Evolutionary conservation across 164 flowering plant genomes (phyloP).

Genomic region (Vitis labrusca): DNA sequence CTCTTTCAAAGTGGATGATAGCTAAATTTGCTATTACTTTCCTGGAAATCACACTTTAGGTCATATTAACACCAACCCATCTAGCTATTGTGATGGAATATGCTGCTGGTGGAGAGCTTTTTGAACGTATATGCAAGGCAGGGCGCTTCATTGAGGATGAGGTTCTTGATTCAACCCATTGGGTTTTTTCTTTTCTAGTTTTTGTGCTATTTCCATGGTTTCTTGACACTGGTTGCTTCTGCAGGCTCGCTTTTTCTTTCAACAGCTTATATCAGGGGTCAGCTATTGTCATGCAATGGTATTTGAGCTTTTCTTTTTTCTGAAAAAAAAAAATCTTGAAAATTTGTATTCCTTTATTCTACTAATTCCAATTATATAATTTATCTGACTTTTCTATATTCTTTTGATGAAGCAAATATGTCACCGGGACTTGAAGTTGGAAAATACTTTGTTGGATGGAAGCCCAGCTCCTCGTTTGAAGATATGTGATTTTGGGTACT

Average conservation of each 20-base stretch:
- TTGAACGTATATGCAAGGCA: conserved; percentile 65
- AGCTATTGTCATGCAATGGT: conserved; percentile 80
- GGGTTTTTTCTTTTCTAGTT: background rate
- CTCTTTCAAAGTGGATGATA: background rate
- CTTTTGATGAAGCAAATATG: conserved; percentile 59
- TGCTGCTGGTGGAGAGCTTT: conserved; percentile 85
- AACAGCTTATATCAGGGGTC: conserved; percentile 75
- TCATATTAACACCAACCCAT: conserved; percentile 74
- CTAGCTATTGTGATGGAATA: conserved; percentile 88
- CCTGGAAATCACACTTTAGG: conserved; percentile 28
- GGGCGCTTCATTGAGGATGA: conserved; percentile 82
- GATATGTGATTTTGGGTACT: conserved; percentile 80
- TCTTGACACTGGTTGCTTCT: conserved; percentile 6
- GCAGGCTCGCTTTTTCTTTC: conserved; percentile 77
- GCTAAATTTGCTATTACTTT: background rate
- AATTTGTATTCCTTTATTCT: background rate
- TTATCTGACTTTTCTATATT: conserved; percentile 10
- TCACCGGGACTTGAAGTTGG: conserved; percentile 76
- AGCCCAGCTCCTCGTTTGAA: conserved; percentile 75
- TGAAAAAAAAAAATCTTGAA: background rate
- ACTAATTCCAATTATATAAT: background rate
- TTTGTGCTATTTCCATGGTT: background rate
- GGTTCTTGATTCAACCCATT: conserved; percentile 32
- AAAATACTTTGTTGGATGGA: conserved; percentile 74
- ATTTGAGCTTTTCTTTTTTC: conserved; percentile 12